Base-by-base conservation (phyloP, 805 yeast species). In the Starmerella kuoi region DNA sequence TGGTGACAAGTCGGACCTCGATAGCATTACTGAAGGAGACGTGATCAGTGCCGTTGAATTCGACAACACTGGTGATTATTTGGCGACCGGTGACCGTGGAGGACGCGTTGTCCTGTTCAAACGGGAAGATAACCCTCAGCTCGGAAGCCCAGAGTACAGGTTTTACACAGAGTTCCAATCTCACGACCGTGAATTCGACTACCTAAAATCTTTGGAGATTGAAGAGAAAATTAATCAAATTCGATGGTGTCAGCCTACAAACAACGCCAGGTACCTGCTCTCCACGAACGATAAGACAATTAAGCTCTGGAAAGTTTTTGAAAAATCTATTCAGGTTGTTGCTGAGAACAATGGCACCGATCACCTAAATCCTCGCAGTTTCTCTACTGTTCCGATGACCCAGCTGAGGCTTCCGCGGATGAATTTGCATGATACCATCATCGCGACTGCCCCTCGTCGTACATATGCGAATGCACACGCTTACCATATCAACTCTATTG, bases 61-160 rank as follows among this genome's bases (percentile, higher is more conserved):
- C 57, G 95, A 91, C 61, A 82, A 79, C 58, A 75, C 91, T 6
- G 99, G 99, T 38, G 86, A 91, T 59, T 91, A 79, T 58, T 67
- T 91, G 44, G 99, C 98, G 46, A 91, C 98, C 1, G 99, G 99
- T 48, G 99, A 91, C 65, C 78, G 87, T 58, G 99, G 99, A 41
- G 99, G 99, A 23, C 74, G 99, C 50, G 96, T 91, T 32, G 99
- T 91, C 14, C 64, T 91, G 41, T 91, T 91, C 62, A 97, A 91
- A 62, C 74, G 97, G 55, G 86, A 84, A 61, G 78, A 73, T 51
- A 63, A 15, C 25, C 7, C 20, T 24, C 27, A 19, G 3, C 32
- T 41, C 4, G 42, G 36, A 34, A 37, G 38, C 15, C 47, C 54
- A 27, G 98, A 93, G 62, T 93, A 91, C 66, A 77, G 85, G 57